Evolutionary conservation across 306 rosid genomes (phyloP), one percentile per base, ranked within the genome.

Genomic region (Quercus variabilis): DNA sequence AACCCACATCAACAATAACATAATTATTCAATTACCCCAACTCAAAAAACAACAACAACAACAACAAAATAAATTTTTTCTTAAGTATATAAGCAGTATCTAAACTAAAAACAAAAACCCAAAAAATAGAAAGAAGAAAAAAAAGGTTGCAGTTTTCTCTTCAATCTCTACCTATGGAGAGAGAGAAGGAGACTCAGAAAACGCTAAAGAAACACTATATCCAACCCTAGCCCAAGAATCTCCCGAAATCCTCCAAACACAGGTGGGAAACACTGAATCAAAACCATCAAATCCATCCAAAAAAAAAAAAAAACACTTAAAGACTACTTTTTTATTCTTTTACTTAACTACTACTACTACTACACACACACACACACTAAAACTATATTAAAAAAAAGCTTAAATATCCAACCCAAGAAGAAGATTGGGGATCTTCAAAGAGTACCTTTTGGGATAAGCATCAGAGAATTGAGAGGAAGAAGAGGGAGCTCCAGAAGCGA

Each of bases 391-490:
- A 71, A 52, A 59, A 49, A 38, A 23, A 30, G 67, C 17, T 38
- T 38, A 72, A 26, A 64, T 52, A 74, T 49, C 77, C 49, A 80
- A 80, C 79, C 79, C 59, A 73, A 64, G 38, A 69, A 69, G 73
- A 78, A 71, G 82, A 71, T 74, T 49, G 77, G 73, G 85, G 84
- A 82, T 87, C 90, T 80, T 86, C 76, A 84, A 88, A 76, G 84
- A 69, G 76, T 87, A 91, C 98, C 98, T 89, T 91, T 88, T 86
- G 80, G 93, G 91, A 88, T 81, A 90, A 79, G 89, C 95, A 85
- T 82, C 88, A 62, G 91, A 87, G 83, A 94, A 91, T 72, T 91
- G 89, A 82, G 86, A 82, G 78, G 46, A 41, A 13, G 93, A 88
- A 76, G 85, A 79, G 78, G 88, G 89, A 81, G 80, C 84, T 71